Conservation (phyloP, 2,329 filamentous ascomycete genomes). For the Trematosphaeria pertusa region DNA sequence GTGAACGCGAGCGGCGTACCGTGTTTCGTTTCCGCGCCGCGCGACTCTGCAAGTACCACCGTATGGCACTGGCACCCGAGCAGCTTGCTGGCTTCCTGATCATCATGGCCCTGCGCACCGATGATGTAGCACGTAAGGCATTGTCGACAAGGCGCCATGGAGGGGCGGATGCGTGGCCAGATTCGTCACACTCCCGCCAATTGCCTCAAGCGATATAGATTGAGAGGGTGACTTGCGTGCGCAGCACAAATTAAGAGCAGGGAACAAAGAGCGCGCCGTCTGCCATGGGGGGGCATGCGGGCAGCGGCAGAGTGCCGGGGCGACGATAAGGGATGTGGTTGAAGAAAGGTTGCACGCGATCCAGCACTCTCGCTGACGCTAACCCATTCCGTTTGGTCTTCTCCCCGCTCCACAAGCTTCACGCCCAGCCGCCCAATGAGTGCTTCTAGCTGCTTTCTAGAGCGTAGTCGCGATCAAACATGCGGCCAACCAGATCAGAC, state of each 20-base stretch:
- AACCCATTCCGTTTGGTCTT: no score
- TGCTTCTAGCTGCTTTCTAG: constrained; percentile 1
- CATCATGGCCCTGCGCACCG: no score
- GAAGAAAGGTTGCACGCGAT: constrained; percentile 5
- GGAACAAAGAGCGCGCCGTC: no score
- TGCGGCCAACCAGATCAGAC: constrained; percentile 5
- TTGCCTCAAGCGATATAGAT: constrained; percentile 10
- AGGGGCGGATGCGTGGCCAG: no score
- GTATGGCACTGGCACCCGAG: no score
- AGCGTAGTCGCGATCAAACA: constrained; percentile 5
- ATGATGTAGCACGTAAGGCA: constrained; percentile 17
- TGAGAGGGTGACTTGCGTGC: background rate
- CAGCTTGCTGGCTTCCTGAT: no score
- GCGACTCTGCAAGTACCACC: no score
- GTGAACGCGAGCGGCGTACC: no score
- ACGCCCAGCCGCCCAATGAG: no score
- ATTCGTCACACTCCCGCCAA: constrained; percentile 13
- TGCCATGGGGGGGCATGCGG: no score
- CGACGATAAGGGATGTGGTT: constrained; percentile 11
- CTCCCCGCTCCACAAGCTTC: no score
- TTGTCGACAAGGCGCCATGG: constrained; percentile 13
- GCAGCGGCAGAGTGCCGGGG: background rate
- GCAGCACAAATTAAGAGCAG: constrained; percentile 3
- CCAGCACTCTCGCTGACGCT: no score
- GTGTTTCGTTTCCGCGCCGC: background rate